phyloP scores from a whole-genome alignment of 208 protist species.

The Crithidia expoeki region DNA sequence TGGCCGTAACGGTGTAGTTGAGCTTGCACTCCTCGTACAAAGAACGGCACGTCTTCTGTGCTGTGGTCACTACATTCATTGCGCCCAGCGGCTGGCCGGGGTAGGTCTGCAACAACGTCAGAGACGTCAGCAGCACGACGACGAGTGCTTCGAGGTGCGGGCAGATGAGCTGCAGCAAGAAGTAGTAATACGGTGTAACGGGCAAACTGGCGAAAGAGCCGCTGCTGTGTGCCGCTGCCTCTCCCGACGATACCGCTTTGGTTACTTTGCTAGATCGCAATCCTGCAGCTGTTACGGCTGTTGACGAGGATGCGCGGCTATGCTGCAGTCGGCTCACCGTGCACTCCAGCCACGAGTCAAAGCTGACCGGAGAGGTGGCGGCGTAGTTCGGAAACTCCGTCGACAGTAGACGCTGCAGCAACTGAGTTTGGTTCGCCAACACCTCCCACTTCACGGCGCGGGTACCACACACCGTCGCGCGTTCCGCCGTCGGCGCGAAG shows the following conservation, averaged over 20 bases:
- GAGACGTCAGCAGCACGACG: conserved; percentile 29
- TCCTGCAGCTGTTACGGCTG: neutral
- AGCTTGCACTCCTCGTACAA: conserved; percentile 34
- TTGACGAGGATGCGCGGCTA: neutral
- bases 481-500: conserved; percentile 14
- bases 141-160: conserved; percentile 65
- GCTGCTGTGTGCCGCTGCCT: neutral
- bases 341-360: conserved; percentile 70
- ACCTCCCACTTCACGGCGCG: conserved; percentile 36
- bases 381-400: conserved; percentile 78
- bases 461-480: conserved; percentile 15
- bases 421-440: conserved; percentile 48
- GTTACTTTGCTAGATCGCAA: neutral
- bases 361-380: conserved; percentile 52
- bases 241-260: neutral
- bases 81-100: conserved; percentile 22
- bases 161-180: conserved; percentile 56
- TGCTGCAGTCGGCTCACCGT: conserved; percentile 47
- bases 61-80: conserved; percentile 26
- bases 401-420: conserved; percentile 62
- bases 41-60: conserved; percentile 19
- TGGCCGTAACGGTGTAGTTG: conserved; percentile 43
- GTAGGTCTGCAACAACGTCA: conserved; percentile 32
- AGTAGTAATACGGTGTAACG: conserved; percentile 53
- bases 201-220: conserved; percentile 24